Base-by-base conservation (phyloP, 208 protist genomes). In the Lotmaria passim region DNA sequence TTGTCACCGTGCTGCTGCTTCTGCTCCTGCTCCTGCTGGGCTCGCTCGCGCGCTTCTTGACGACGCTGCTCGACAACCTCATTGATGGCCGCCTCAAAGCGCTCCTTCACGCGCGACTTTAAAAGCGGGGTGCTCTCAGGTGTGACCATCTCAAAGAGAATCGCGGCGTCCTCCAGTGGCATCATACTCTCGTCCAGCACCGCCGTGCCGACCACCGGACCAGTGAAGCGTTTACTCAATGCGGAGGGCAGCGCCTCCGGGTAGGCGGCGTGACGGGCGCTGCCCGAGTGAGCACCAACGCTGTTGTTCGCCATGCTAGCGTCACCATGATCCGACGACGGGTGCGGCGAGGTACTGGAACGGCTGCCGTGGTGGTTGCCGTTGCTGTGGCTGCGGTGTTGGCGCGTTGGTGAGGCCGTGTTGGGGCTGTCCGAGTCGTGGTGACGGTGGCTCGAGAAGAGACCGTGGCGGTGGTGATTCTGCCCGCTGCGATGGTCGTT, bases 131-230 rank as follows among this genome's bases (percentile, higher is more conserved):
- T 70, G 26, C 24, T 67, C 39, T 30, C 61, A 1, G 69, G 52
- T 0, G 69, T 65, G 17, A 75, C 61, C 60, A 68, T 68, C 23
- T 68, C 70, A 58, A 69, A 59, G 11, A 61, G 5, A 8, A 44
- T 38, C 0, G 44, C 48, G 0, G 55, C 56, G 5, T 72, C 53
- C 31, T 56, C 56, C 38, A 64, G 46, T 12, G 55, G 47, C 56
- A 64, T 57, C 34, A 47, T 43, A 2, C 30, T 46, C 14, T 69
- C 62, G 44, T 69, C 60, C 10, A 81, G 30, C 31, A 81, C 58
- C n/a, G 65, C 68, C 19, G 64, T 76, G 31, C 69, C 75, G 5
- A 48, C 7, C 3, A 73, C 75, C 28, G 68, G 68, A 3, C 63
- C 75, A n/a, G 21, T 34, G 56, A 24, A 76, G 30, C 36, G 39